Evolutionary conservation across 768 basidiomycete species (phyloP), one percentile per base, ranked within the genome.

Genomic region (Agrocybe chaxingu): DNA sequence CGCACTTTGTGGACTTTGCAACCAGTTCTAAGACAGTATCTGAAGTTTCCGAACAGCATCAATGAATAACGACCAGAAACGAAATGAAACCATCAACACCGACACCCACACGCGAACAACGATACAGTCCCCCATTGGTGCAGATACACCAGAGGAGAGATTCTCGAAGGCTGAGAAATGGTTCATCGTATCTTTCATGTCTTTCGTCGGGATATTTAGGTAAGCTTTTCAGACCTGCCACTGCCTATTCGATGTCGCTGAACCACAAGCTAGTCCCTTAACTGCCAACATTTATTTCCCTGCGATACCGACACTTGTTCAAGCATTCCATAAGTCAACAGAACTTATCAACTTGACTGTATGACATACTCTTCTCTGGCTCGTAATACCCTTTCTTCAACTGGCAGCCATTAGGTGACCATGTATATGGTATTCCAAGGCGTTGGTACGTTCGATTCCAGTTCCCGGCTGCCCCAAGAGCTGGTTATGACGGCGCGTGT

Each of bases 311-410:
- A 73, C 78, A 0, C 67, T 93, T 18, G 74, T 84, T 0, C 53
- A 53, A 13, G 84, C 70, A 3, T 89, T 94, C 60, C 62, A 83
- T 57, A 80, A 81, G 49, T 80, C 84, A 0, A 76, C 75, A 7
- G 87, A 89, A 57, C 71, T 83, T 8, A 90, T 92, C 36, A 92
- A 91, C 62, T 63, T 93, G 37, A 89, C 89, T 7, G 85, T 92
- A 49, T 35, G 58, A 24, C 24, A 24, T 24, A 24, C 24, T 24
- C 24, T 24, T 24, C 24, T 3, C 5, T 3, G 24, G 24, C 24
- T 24, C 24, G 24, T 24, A 24, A 24, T 24, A 24, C 24, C 24
- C 5, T 24, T 24, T 24, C 5, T 24, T 5, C 5, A 5, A 24
- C 24, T 24, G 16, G 4, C 9, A 42, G 16, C 35, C 12, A 10